Conservation (phyloP, 495 filamentous ascomycete genomes). For the Penicillium robsamsonii region DNA sequence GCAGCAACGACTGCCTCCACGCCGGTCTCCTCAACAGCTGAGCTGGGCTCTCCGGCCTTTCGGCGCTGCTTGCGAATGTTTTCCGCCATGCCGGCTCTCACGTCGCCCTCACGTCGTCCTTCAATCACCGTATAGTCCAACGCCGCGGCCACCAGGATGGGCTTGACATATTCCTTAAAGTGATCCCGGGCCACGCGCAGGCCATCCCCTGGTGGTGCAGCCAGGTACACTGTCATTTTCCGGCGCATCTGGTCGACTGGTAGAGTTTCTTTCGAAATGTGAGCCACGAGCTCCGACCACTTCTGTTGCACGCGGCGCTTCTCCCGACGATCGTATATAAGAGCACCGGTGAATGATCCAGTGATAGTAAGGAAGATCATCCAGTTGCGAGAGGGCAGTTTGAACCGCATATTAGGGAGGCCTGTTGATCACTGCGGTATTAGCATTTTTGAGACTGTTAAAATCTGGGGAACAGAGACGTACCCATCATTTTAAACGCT, state of each 20-base stretch:
- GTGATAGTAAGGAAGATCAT: conserved; percentile 86
- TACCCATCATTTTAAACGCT: conserved; percentile 72
- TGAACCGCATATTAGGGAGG: conserved; percentile 73
- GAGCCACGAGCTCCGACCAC: conserved; percentile 86
- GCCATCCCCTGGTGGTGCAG: conserved; percentile 82
- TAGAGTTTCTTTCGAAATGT: conserved; percentile 75
- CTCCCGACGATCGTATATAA: conserved; percentile 88
- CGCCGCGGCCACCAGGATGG: conserved; percentile 82
- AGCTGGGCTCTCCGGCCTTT: conserved; percentile 50
- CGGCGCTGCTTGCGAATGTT: conserved; percentile 67
- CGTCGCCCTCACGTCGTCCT: conserved; percentile 82
- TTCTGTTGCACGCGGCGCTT: conserved; percentile 78
- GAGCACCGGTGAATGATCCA: conserved; percentile 68
- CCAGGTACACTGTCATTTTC: conserved; percentile 81
- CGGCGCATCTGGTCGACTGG: conserved; percentile 69
- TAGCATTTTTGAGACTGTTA: conserved; percentile 8
- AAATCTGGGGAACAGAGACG: conserved; percentile 10
- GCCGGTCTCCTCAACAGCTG: conserved; percentile 34
- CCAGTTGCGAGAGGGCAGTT: conserved; percentile 96
- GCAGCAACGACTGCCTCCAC: conserved; percentile 56
- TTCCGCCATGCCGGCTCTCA: conserved; percentile 79
- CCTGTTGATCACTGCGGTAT: conserved; percentile 37
- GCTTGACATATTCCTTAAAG: conserved; percentile 94
- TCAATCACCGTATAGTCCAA: conserved; percentile 95
- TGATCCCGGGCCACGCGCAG: conserved; percentile 81